Evolutionary conservation across 768 basidiomycete species (phyloP).

Genomic region (Amyloporia xantha): DNA sequence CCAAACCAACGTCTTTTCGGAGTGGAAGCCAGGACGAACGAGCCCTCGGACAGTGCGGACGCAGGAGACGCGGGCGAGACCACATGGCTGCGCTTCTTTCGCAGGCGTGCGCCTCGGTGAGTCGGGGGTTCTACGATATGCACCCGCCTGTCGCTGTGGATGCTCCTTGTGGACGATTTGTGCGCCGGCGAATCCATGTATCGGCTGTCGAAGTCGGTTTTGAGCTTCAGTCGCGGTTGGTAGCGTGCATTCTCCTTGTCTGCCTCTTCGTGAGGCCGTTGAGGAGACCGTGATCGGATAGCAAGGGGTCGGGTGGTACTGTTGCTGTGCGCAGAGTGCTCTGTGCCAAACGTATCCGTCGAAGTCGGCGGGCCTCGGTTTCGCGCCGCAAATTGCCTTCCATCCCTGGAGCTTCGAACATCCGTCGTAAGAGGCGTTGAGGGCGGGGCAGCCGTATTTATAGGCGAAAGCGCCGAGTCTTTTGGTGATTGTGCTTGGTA

Average conservation of each 20-base stretch:
- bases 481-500: background rate
- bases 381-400: constrained; percentile 1
- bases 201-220: constrained; percentile 5
- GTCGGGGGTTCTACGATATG: constrained; percentile 47
- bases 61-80: constrained; percentile 39
- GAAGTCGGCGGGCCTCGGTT: background rate
- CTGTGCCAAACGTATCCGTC: background rate
- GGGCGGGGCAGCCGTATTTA: constrained; percentile 2
- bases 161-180: constrained; percentile 41
- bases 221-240: constrained; percentile 9
- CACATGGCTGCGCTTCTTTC: constrained; percentile 13
- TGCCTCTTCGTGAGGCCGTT: constrained; percentile 14
- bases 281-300: constrained; percentile 22
- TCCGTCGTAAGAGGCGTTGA: constrained; percentile 1
- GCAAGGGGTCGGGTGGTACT: constrained; percentile 38
- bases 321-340: background rate
- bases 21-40: constrained; percentile 47
- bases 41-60: constrained; percentile 30
- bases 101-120: constrained; percentile 12
- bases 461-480: constrained; percentile 13
- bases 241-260: constrained; percentile 56
- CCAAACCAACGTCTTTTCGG: constrained; percentile 60
- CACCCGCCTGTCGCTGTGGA: constrained; percentile 27
- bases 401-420: constrained; percentile 6
- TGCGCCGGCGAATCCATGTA: constrained; percentile 6